Evolutionary conservation across 2,329 filamentous ascomycete species (phyloP), one percentile per base, ranked within the genome.

Genomic region (Zymoseptoria tritici): DNA sequence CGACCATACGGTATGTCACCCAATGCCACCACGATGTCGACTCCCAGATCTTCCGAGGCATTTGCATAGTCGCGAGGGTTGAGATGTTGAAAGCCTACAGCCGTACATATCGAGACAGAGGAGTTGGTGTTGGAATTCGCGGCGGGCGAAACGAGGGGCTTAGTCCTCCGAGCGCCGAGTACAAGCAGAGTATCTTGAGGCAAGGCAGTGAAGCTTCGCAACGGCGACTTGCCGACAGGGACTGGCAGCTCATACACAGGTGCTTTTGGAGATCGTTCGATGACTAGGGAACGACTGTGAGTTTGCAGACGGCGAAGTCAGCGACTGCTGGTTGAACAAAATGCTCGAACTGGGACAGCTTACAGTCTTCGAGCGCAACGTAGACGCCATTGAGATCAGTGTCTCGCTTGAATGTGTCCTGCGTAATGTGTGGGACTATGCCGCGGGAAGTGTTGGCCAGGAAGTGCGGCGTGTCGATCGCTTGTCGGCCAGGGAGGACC

Each of bases 291-390:
- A 73, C 70, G 72, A 73, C 65, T 64, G 67, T 72, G 63, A 80
- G 78, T 70, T 54, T 61, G 57, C 57, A 42, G 56, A 26, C 29
- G 55, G 58, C 56, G 54, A 58, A 57, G 29, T 59, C 51, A 52
- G 36, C n/a, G 19, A 21, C 26, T 13, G 56, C 24, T 24, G 31
- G 24, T 53, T n/a, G 36, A 46, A 7, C 16, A n/a, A 16, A 2
- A 42, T 16, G 36, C 36, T 46, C 36, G 5, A 46, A 16, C 4
- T 46, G 11, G 36, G 36, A 46, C 13, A 46, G 74, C 89, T 75
- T 81, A 97, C 94, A 97, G 75, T 99, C 94, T 79, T 99, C 94
- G 26, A 97, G 78, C 0, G 88, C 90, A 69, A 94, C 79, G 72
- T 96, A 96, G 2, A 90, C 80, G 24, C 88, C 89, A 26, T 79